phyloP scores from a whole-genome alignment of 2,329 filamentous ascomycete species.

The Exophiala calicioides region DNA sequence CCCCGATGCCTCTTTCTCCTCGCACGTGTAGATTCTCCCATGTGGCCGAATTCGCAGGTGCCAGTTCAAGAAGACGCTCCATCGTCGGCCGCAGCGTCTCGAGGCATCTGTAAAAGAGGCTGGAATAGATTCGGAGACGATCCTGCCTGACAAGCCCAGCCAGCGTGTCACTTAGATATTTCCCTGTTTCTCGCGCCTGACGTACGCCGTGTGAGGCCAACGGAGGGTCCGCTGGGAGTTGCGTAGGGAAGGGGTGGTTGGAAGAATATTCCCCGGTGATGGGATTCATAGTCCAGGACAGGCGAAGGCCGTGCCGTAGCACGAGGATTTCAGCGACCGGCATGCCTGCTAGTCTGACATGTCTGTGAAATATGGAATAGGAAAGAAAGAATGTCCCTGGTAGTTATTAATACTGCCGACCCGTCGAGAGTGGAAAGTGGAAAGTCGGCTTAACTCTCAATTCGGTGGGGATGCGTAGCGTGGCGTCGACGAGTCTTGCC shows the following conservation, averaged over 20 bases:
- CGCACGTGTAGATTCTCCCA: conserved; percentile 33
- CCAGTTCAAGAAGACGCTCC: conserved; percentile 39
- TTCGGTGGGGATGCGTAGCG: no score
- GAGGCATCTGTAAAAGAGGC: conserved; percentile 83
- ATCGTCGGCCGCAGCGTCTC: conserved; percentile 75
- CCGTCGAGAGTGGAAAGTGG: no score
- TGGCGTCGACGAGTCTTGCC: no score
- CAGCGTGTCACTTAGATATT: conserved; percentile 58
- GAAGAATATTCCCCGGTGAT: conserved; percentile 75
- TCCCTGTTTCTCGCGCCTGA: conserved; percentile 76
- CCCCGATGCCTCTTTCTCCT: conserved; percentile 54
- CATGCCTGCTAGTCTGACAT: conserved; percentile 21
- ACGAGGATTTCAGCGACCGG: conserved; percentile 32
- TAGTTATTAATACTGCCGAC: no score
- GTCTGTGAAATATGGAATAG: neutral
- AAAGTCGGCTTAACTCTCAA: no score
- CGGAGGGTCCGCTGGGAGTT: conserved; percentile 82
- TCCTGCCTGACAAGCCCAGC: conserved; percentile 67
- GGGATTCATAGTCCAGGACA: conserved; percentile 83
- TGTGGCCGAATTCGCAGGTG: conserved; percentile 1
- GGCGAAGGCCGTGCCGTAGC: conserved; percentile 62
- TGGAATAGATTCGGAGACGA: conserved; percentile 65
- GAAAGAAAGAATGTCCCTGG: no score
- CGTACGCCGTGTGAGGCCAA: conserved; percentile 82
- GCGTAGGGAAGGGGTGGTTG: conserved; percentile 76